Percentiles rank a stretch among this genome's conserved stretches.
These are phyloP conservation scores for Chaetomium sp. DNA, from an alignment of 2,329 filamentous ascomycete species.

Conservation along the genomic window DNA sequence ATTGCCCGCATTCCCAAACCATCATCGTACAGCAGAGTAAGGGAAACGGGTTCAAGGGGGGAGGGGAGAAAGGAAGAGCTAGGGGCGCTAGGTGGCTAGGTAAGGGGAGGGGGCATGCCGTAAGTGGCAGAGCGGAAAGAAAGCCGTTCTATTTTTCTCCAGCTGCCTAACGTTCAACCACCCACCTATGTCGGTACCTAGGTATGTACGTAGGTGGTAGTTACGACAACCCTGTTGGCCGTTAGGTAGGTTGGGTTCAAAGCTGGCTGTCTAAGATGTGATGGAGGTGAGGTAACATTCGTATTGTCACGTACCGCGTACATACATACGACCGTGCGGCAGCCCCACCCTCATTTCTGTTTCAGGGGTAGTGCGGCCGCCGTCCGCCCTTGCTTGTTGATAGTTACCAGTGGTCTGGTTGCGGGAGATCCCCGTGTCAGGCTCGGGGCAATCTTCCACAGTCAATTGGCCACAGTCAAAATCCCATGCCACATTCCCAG, in stretches of 20 bases:
- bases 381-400: constrained; percentile 13
- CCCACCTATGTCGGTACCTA: neutral
- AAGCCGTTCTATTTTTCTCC: neutral
- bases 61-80: neutral
- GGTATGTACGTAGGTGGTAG: too few relatives aligned
- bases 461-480: constrained; percentile 14
- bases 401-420: constrained; percentile 21
- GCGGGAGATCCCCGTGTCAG: constrained; percentile 22
- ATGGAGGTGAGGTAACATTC: neutral
- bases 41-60: neutral
- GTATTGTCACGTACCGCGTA: neutral
- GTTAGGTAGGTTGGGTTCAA: neutral
- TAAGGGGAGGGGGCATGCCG: neutral
- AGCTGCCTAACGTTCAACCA: neutral
- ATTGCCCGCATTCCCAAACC: constrained; percentile 2
- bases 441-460: constrained; percentile 13
- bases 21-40: neutral
- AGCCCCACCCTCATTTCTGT: constrained; percentile 2
- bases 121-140: neutral
- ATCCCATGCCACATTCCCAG: neutral
- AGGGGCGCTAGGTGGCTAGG: too few relatives aligned
- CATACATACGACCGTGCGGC: too few relatives aligned
- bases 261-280: too few relatives aligned
- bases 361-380: constrained; percentile 11
- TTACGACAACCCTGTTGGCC: too few relatives aligned